Evolutionary conservation across 2,329 filamentous ascomycete species (phyloP), one percentile per base, ranked within the genome.

Genomic region (Botrytis cinerea): DNA sequence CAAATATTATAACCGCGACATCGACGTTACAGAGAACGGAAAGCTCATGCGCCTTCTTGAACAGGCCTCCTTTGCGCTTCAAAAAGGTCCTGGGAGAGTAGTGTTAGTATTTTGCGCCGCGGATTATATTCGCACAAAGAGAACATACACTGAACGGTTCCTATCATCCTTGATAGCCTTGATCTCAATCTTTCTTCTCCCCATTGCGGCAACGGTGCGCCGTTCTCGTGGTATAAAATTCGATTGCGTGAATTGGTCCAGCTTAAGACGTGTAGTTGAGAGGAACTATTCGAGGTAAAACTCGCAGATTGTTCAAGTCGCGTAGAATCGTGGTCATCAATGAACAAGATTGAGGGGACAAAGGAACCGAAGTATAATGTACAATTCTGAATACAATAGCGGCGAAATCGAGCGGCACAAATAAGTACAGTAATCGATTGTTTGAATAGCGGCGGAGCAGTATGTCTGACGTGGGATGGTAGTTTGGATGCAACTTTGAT

Each of bases 11-110:
- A 80, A 99, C 96, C 59, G 96, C 96, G 78, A 99, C 96, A 83
- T 99, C 96, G 82, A 99, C 96, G 57, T 95, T 98, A 83, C 96
- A 99, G 76, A 99, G 91, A 64, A 99, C 96, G 71, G 95, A 97
- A 70, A 99, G 89, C 87, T 99, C 96, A 83, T 99, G 95, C 71
- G 96, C 96, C 89, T 99, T 99, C 87, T 99, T 99, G 89, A 99
- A 99, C 68, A 99, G 87, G 80, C 96, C 96, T 80, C 95, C 96
- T 85, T 99, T 99, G 85, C 96, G 93, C 88, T 99, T 99, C 78
- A 99, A 86, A 83, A 99, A 99, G 62, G 96, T 99, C 77, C 95
- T 98, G 81, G 73, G 70, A 73, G 28, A 74, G 43, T 48, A 38
- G 79, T 60, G 66, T 75, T 64, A 59, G 48, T 18, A 60, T 66